Conservation (phyloP, 192 early-diverging fungal genomes). For the Entomortierella parvispora region DNA sequence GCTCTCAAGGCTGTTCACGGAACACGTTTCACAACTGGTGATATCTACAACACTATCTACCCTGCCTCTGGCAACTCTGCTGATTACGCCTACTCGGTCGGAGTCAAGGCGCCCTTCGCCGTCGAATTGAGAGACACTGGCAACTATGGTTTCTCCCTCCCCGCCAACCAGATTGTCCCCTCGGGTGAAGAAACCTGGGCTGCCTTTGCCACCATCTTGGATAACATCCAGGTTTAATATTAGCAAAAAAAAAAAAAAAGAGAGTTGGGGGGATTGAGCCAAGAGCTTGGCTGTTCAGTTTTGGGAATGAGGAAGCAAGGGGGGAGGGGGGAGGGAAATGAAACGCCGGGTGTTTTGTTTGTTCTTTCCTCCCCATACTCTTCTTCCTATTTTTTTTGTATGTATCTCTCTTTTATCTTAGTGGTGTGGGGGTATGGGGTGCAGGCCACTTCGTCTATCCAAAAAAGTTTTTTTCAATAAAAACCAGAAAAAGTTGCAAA, state of each 20-base stretch:
- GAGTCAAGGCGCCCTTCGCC: constrained; percentile 36
- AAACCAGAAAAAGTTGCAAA: too few relatives aligned
- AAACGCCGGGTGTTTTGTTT: too few relatives aligned
- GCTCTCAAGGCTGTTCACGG: constrained; percentile 44
- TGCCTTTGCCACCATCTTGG: constrained; percentile 32
- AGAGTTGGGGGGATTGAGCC: not conserved
- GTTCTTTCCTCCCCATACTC: too few relatives aligned
- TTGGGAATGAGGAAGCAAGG: too few relatives aligned
- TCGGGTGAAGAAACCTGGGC: constrained; percentile 45
- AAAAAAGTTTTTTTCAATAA: too few relatives aligned
- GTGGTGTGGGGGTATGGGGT: too few relatives aligned
- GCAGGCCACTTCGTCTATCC: too few relatives aligned
- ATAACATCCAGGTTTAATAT: constrained; percentile 35
- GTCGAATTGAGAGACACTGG: constrained; percentile 47
- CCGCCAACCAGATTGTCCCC: constrained; percentile 35
- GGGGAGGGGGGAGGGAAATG: too few relatives aligned
- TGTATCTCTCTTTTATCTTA: too few relatives aligned
- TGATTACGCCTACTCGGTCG: constrained; percentile 62
- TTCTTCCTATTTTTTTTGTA: too few relatives aligned
- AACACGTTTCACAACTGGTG: constrained; percentile 50
- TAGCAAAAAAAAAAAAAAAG: not conserved
- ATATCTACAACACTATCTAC: constrained; percentile 63
- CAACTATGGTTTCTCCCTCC: constrained; percentile 36
- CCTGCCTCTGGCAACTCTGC: constrained; percentile 59
- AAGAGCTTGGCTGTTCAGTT: too few relatives aligned